Evolutionary conservation across 805 yeast genomes (phyloP).

Genomic region (Metschnikowia kofuensis): DNA sequence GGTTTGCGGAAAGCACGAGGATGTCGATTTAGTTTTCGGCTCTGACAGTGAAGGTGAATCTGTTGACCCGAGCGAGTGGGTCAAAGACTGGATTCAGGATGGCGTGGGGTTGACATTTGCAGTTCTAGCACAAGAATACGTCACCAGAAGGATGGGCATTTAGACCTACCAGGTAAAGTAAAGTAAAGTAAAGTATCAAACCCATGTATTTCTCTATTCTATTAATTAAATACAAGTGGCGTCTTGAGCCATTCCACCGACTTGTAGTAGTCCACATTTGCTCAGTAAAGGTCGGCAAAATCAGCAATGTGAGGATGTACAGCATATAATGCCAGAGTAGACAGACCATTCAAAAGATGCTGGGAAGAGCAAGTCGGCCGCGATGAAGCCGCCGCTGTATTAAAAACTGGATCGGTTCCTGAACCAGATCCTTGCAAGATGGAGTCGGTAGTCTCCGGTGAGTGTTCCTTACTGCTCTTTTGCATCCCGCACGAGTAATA

Average conservation of each 20-base stretch:
- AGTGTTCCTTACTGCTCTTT: constrained; percentile 15
- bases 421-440: constrained; percentile 2
- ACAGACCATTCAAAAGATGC: not conserved
- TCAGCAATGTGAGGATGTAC: constrained; percentile 45
- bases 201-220: not conserved
- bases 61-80: constrained; percentile 44
- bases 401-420: constrained; percentile 5
- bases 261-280: not conserved
- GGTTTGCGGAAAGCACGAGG: constrained; percentile 55
- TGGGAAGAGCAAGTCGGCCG: not conserved
- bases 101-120: constrained; percentile 82
- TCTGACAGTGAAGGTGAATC: constrained; percentile 20
- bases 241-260: not conserved
- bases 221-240: not conserved
- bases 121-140: constrained; percentile 85
- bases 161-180: not conserved
- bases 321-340: constrained; percentile 8
- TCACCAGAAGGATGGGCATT: constrained; percentile 83
- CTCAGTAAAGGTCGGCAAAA: constrained; percentile 42
- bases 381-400: not conserved
- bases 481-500: constrained; percentile 25
- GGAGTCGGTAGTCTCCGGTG: constrained; percentile 10
- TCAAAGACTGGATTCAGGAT: constrained; percentile 42
- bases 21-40: constrained; percentile 17
- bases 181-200: not conserved